phyloP scores from a whole-genome alignment of 2,329 filamentous ascomycete genomes.

The Hypoxylon sp. region DNA sequence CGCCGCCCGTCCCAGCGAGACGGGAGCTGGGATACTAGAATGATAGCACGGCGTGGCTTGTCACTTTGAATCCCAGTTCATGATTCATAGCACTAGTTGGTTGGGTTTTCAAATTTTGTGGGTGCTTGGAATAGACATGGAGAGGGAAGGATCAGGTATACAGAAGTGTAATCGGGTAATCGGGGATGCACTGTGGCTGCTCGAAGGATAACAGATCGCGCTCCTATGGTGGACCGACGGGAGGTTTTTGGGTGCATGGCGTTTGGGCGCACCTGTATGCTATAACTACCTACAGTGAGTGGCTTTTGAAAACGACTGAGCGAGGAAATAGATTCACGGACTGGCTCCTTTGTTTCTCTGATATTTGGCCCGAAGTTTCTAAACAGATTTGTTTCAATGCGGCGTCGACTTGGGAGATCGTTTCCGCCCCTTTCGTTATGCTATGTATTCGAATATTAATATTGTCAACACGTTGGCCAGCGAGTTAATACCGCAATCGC shows the following conservation, averaged over 20 bases:
- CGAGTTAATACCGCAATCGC: too few species aligned
- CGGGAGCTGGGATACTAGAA: conserved; percentile 49
- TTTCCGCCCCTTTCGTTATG: background rate
- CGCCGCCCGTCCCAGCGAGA: conserved; percentile 65
- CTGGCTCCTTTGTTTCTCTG: conserved; percentile 43
- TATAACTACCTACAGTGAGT: conserved; percentile 17
- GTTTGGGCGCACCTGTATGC: conserved; percentile 42
- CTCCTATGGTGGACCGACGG: background rate
- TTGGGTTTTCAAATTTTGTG: background rate
- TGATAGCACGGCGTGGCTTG: background rate
- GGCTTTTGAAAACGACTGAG: conserved; percentile 7
- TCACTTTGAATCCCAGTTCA: background rate
- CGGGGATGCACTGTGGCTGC: conserved; percentile 16
- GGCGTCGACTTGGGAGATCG: background rate
- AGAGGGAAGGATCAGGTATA: background rate
- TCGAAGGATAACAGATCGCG: conserved; percentile 9
- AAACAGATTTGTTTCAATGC: background rate
- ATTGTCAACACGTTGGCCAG: background rate
- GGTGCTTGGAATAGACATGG: conserved; percentile 12
- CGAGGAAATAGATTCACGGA: conserved; percentile 33
- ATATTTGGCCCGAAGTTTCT: background rate
- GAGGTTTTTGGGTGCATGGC: conserved; percentile 32
- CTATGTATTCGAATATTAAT: background rate
- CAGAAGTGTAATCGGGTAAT: conserved; percentile 30
- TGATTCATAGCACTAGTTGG: background rate